These are phyloP conservation scores for Saccharomycopsis schoenii DNA, from an alignment of 805 yeast species.

Conservation along the genomic window DNA sequence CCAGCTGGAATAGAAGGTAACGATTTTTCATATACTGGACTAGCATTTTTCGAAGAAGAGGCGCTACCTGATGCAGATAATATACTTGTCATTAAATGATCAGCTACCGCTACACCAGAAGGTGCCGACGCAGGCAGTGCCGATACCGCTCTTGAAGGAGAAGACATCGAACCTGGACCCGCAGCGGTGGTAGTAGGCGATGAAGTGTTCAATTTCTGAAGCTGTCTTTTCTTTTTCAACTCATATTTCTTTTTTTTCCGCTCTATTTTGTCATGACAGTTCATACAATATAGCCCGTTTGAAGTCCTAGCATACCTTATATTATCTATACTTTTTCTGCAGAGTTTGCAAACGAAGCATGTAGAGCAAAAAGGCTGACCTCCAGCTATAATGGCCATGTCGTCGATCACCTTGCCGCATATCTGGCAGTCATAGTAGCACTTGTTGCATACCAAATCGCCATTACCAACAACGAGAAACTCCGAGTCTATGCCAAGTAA, in stretches of 20 bases:
- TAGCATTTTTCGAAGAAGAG: conserved; percentile 1
- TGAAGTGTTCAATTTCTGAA: conserved; percentile 19
- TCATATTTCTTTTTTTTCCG: conserved; percentile 65
- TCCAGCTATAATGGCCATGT: conserved; percentile 88
- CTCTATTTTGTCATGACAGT: conserved; percentile 76
- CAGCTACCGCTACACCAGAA: neutral
- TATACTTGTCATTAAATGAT: neutral
- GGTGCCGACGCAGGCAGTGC: neutral
- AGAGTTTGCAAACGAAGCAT: conserved; percentile 84
- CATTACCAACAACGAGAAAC: conserved; percentile 86
- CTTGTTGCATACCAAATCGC: conserved; percentile 78
- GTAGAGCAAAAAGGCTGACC: conserved; percentile 89
- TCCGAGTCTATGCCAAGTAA: conserved; percentile 80
- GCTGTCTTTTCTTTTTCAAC: conserved; percentile 20
- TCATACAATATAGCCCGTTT: conserved; percentile 87
- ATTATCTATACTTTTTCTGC: conserved; percentile 79
- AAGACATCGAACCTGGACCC: conserved; percentile 10
- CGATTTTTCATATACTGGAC: conserved; percentile 17
- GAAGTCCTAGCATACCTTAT: conserved; percentile 86
- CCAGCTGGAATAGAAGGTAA: conserved; percentile 15
- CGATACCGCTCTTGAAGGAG: neutral
- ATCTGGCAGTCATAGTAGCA: conserved; percentile 87
- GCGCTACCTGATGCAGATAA: neutral
- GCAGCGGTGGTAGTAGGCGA: conserved; percentile 2
- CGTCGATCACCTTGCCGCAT: conserved; percentile 82